Conservation (phyloP, 176 grass and related monocot species). For the Poa annua region DNA sequence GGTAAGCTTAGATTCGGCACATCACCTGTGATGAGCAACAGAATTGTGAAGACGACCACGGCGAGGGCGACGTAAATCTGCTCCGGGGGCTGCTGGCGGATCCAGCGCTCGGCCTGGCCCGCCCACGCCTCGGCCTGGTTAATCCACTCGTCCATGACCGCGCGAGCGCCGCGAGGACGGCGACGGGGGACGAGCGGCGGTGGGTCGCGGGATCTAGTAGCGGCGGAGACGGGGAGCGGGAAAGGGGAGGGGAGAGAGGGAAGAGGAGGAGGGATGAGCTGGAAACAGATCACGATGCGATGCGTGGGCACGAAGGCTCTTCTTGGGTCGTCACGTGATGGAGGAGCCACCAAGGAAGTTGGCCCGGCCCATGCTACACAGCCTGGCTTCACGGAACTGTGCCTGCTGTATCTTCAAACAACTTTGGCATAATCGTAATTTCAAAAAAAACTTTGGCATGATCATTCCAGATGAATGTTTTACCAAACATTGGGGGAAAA, state of each 20-base stretch:
- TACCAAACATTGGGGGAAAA: too few species aligned
- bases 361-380: neutral
- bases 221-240: neutral
- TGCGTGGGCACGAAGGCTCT: slow-evolving; percentile 8
- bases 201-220: neutral
- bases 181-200: neutral
- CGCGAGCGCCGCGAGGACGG: neutral
- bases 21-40: slow-evolving; percentile 57
- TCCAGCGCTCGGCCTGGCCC: slow-evolving; percentile 64
- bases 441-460: too few species aligned
- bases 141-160: slow-evolving; percentile 60
- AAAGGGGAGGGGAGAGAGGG: neutral
- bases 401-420: too few species aligned
- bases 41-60: slow-evolving; percentile 58
- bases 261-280: neutral
- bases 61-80: slow-evolving; percentile 78
- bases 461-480: too few species aligned
- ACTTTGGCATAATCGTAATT: too few species aligned
- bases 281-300: neutral
- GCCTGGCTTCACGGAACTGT: neutral
- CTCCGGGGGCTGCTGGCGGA: slow-evolving; percentile 73
- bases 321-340: neutral
- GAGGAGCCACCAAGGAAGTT: neutral
- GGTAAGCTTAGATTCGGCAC: neutral
- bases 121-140: slow-evolving; percentile 51